Evolutionary conservation across 169 alveolate species (phyloP), one percentile per base, ranked within the genome.

Genomic region (Plasmodium blacklocki): DNA sequence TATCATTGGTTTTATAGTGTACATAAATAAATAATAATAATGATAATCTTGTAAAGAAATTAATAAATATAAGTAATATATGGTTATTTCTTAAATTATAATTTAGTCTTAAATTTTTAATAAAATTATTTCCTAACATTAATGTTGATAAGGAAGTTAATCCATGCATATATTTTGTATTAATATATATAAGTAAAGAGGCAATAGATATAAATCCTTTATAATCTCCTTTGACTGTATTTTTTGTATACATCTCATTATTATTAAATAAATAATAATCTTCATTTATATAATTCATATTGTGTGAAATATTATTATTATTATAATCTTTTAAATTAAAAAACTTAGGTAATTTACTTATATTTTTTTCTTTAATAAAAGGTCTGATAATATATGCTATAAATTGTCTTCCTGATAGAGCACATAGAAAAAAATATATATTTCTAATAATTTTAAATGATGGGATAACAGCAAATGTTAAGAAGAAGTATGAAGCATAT

Each of bases 91-190:
- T 78, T 78, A 78, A 52, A 52, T 78, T 63, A 32, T 78, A 78
- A 66, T 78, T 78, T 5, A 78, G 56, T 58, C 89, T 32, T 3
- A 78, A 32, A 78, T 78, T 78, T 52, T 78, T 78, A 5, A 78
- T 64, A 58, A 78, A 78, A 52, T 78, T 78, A 78, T 78, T 78
- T 78, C 89, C 89, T 21, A 78, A 26, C 26, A 78, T 64, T 43
- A 78, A 59, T 6, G 32, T 78, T 12, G 89, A 78, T 12, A 78
- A 54, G 4, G 89, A 78, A 5, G 64, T 50, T 52, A 78, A 58
- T 12, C 89, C 89, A 45, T 78, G 89, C 89, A 78, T 78, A 39
- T 78, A 50, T 45, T 78, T 78, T 78, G 89, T 78, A 45, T 78
- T 78, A 4, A 78, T 78, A 58, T 78, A 78, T 19, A 78, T 78